Conservation (phyloP, 2,329 filamentous ascomycete species). For the Capronia americana region DNA sequence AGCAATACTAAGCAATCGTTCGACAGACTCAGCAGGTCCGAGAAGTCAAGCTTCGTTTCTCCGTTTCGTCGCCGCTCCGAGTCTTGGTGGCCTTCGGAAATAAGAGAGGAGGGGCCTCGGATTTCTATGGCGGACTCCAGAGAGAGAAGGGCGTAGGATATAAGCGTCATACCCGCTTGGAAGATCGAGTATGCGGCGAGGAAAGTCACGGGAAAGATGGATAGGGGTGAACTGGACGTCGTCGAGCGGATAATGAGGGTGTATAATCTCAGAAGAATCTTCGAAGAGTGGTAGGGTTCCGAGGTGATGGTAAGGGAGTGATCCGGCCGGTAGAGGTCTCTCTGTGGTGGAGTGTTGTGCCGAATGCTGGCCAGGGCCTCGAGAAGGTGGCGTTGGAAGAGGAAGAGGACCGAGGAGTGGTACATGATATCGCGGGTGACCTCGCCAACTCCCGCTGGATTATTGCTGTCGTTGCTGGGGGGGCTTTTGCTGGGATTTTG, state of each 20-base stretch:
- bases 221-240: background rate
- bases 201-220: conserved; percentile 14
- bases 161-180: conserved; percentile 14
- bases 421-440: conserved; percentile 14
- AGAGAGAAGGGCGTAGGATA: conserved; percentile 13
- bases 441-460: background rate
- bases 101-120: conserved; percentile 1
- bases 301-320: background rate
- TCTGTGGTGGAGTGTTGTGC: background rate
- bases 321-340: background rate
- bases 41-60: background rate
- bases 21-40: background rate
- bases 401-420: conserved; percentile 19
- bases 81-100: background rate
- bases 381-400: conserved; percentile 19
- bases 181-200: conserved; percentile 18
- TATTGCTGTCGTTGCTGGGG: background rate
- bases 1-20: background rate
- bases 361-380: conserved; percentile 10
- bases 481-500: conserved; percentile 10
- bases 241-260: conserved; percentile 11
- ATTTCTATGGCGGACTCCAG: conserved; percentile 12
- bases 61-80: background rate
- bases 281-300: conserved; percentile 15
- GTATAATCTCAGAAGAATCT: conserved; percentile 10